Evolutionary conservation across 768 basidiomycete genomes (phyloP).

Genomic region (Serendipita indica): DNA sequence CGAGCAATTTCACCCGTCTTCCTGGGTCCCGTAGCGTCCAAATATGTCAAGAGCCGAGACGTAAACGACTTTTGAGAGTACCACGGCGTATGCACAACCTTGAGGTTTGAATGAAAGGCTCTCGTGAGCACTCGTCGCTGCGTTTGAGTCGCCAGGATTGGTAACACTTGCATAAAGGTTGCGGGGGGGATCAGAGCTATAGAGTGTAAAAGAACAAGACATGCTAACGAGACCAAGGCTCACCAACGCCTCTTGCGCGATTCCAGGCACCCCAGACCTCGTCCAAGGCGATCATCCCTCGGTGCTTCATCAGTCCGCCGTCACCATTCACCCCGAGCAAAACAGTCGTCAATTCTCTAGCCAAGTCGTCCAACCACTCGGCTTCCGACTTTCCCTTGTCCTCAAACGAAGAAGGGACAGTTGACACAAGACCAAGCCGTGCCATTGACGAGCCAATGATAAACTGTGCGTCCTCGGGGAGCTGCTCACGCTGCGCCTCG

Average conservation of each 20-base stretch:
- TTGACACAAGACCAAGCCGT: conserved; percentile 72
- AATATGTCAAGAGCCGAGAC: conserved; percentile 40
- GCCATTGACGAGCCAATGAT: conserved; percentile 67
- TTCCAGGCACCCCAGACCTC: conserved; percentile 97
- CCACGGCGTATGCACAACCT: conserved; percentile 69
- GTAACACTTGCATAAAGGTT: conserved; percentile 63
- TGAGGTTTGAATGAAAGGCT: conserved; percentile 56
- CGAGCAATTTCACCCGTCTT: conserved; percentile 58
- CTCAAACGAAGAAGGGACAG: conserved; percentile 66
- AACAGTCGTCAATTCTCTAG: conserved; percentile 63
- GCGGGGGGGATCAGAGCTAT: conserved; percentile 80
- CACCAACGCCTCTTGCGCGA: conserved; percentile 79
- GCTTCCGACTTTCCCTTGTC: conserved; percentile 79
- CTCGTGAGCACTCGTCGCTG: conserved; percentile 51
- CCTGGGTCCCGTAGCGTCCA: conserved; percentile 36
- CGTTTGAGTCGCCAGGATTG: conserved; percentile 50
- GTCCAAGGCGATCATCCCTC: conserved; percentile 75
- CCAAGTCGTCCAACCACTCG: conserved; percentile 65
- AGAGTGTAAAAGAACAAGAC: not conserved
- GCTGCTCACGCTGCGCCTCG: conserved; percentile 17
- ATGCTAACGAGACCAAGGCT: conserved; percentile 18
- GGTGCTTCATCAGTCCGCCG: conserved; percentile 56
- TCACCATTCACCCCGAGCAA: conserved; percentile 33
- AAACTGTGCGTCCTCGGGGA: conserved; percentile 60
- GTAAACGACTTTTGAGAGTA: conserved; percentile 58